phyloP scores from a whole-genome alignment of 192 early-diverging fungal genomes.

The Backusella tuberculispora region DNA sequence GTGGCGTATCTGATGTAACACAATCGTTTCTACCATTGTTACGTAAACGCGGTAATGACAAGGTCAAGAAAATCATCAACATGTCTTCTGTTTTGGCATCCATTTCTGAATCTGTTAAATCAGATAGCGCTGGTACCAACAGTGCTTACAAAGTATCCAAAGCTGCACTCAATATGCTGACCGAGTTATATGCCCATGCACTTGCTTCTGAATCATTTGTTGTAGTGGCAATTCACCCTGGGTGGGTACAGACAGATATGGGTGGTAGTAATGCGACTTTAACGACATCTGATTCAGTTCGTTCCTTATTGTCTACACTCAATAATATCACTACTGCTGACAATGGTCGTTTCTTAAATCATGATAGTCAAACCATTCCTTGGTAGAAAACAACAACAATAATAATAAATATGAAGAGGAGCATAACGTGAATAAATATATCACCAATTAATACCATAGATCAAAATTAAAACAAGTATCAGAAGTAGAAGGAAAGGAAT shows the following conservation, averaged over 20 bases:
- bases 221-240: slow-evolving; percentile 26
- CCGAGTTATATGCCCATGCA: background rate
- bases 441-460: no score
- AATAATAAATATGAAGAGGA: no score
- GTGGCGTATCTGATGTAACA: slow-evolving; percentile 24
- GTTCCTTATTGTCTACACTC: background rate
- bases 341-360: slow-evolving; percentile 23
- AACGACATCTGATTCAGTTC: background rate
- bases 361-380: slow-evolving; percentile 16
- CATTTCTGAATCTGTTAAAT: background rate
- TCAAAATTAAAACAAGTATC: no score
- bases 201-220: slow-evolving; percentile 4
- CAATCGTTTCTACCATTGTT: slow-evolving; percentile 26
- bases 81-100: slow-evolving; percentile 42
- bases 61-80: slow-evolving; percentile 34
- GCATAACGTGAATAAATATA: no score
- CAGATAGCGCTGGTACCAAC: background rate
- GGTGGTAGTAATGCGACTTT: slow-evolving; percentile 1
- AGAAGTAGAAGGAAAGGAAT: no score
- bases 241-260: slow-evolving; percentile 34
- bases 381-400: no score
- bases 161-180: slow-evolving; percentile 33
- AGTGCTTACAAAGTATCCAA: slow-evolving; percentile 31
- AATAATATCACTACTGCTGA: background rate
- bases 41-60: slow-evolving; percentile 21